A percentile compares a stretch with the other conserved stretches of the same genome.
Conservation (phyloP, 2,329 filamentous ascomycete genomes). For the Myriangium duriaei region DNA sequence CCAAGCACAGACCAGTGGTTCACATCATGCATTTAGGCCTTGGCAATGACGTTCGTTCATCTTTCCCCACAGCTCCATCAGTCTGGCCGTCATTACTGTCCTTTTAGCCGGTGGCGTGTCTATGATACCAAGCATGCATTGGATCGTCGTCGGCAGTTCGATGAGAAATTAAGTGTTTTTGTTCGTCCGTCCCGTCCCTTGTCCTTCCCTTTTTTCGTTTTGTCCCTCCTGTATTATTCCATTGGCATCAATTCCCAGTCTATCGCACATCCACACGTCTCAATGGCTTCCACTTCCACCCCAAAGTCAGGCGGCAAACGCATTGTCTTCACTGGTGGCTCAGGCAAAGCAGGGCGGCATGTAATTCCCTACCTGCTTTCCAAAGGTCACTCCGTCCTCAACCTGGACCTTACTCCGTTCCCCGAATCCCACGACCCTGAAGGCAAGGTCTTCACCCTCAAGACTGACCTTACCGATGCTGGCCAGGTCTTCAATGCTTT, state of each 20-base stretch:
- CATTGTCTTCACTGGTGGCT: slow-evolving; percentile 43
- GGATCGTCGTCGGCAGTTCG: too few species aligned
- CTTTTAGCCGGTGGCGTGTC: neutral
- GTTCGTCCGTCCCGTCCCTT: too few species aligned
- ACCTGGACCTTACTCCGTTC: slow-evolving; percentile 40
- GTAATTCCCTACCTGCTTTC: slow-evolving; percentile 41
- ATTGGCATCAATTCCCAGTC: too few species aligned
- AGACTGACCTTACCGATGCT: slow-evolving; percentile 42
- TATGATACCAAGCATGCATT: too few species aligned
- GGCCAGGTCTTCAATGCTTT: slow-evolving; percentile 46
- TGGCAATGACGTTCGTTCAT: neutral
- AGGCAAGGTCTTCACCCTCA: slow-evolving; percentile 39
- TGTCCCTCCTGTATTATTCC: too few species aligned
- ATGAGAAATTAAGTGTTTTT: too few species aligned
- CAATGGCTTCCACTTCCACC: slow-evolving; percentile 2
- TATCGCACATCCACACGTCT: too few species aligned
- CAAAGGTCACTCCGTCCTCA: slow-evolving; percentile 40
- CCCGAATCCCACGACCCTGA: slow-evolving; percentile 20
- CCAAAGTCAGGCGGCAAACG: slow-evolving; percentile 23
- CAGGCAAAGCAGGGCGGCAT: slow-evolving; percentile 43
- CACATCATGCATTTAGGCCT: too few species aligned
- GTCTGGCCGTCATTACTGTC: too few species aligned
- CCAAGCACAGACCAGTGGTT: too few species aligned
- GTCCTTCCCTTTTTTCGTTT: too few species aligned
- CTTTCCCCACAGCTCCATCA: neutral